Evolutionary conservation across 2,329 filamentous ascomycete genomes (phyloP).

Genomic region (Aspergillus sp.): DNA sequence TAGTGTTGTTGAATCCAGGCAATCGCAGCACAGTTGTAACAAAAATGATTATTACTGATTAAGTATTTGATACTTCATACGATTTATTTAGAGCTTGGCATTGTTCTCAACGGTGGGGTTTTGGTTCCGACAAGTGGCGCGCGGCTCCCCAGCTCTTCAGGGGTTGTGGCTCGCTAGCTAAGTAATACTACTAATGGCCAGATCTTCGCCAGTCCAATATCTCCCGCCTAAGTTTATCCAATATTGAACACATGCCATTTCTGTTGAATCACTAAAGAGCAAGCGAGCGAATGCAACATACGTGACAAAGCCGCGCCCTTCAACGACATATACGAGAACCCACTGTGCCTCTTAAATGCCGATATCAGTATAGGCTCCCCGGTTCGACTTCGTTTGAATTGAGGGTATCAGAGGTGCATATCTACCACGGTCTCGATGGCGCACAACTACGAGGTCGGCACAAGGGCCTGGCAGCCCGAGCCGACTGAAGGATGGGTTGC

Average conservation of each 20-base stretch:
- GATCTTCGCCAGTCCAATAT: constrained; percentile 20
- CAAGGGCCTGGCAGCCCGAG: constrained; percentile 97
- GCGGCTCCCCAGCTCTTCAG: constrained; percentile 20
- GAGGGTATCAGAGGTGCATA: constrained; percentile 1
- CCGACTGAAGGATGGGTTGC: constrained; percentile 93
- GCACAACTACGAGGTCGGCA: constrained; percentile 92
- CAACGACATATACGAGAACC: not conserved
- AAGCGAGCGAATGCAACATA: not conserved
- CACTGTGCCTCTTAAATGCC: constrained; percentile 17
- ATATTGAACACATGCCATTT: not conserved
- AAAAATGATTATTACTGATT: not conserved
- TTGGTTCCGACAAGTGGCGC: constrained; percentile 17
- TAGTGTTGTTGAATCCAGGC: too few relatives aligned
- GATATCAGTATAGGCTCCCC: constrained; percentile 17
- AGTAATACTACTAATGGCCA: constrained; percentile 14
- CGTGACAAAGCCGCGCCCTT: not conserved
- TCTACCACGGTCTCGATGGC: constrained; percentile 49
- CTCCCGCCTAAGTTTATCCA: constrained; percentile 5
- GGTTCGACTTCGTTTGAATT: constrained; percentile 6
- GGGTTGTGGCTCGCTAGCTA: constrained; percentile 21
- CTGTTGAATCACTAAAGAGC: not conserved
- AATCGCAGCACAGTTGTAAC: not conserved
- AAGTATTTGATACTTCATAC: not conserved
- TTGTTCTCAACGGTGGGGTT: constrained; percentile 4
- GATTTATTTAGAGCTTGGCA: not conserved